Percentiles rank a stretch among this genome's conserved stretches.
Conservation (phyloP, 345 rosid species). For the Arabidopsis arenosa region DNA sequence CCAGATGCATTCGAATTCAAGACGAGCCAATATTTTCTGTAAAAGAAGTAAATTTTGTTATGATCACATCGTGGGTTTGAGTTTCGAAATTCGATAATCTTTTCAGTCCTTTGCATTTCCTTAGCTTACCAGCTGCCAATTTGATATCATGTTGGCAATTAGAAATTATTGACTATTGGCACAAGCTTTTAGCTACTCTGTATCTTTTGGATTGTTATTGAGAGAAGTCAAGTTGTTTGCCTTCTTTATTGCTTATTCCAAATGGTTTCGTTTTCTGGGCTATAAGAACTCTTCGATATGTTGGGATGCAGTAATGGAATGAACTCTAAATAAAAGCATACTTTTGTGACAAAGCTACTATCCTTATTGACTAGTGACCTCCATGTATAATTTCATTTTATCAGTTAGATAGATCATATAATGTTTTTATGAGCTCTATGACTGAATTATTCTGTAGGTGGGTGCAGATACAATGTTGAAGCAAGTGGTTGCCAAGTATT, state of each 20-base stretch:
- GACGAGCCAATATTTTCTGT: background rate
- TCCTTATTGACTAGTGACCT: background rate
- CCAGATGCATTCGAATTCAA: background rate
- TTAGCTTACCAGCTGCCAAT: background rate
- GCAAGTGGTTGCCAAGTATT: slow-evolving; percentile 53
- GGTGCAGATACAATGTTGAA: slow-evolving; percentile 52
- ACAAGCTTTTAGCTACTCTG: background rate
- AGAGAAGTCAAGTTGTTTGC: background rate
- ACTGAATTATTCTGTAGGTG: slow-evolving; percentile 2
- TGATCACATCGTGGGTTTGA: background rate
- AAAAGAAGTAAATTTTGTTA: background rate
- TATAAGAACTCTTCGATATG: background rate
- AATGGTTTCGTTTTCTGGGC: background rate
- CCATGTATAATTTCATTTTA: background rate
- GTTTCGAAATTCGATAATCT: background rate
- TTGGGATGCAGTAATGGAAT: slow-evolving; percentile 14
- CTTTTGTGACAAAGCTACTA: slow-evolving; percentile 1
- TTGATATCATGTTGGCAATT: background rate
- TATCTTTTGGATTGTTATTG: background rate
- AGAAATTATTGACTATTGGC: background rate
- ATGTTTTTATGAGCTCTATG: background rate
- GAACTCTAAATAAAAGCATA: background rate
- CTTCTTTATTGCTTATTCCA: slow-evolving; percentile 18
- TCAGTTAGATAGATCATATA: background rate
- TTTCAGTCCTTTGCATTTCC: slow-evolving; percentile 13